These are phyloP conservation scores for Pestalotiopsis sp. DNA, from an alignment of 2,329 filamentous ascomycete species.

Conservation along the genomic window DNA sequence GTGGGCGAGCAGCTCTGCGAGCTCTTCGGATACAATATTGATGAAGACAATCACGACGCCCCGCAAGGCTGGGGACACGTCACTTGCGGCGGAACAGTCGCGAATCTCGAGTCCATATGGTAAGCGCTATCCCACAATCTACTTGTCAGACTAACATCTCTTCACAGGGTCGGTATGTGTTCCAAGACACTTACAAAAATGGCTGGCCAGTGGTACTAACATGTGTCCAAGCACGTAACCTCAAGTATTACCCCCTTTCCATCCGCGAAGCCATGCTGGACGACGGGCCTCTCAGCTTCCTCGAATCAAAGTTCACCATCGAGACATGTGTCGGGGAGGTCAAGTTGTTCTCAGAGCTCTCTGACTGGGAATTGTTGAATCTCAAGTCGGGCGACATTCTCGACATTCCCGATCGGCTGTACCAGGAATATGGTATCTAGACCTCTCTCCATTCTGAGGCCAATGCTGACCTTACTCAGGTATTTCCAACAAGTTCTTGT, in stretches of 20 bases:
- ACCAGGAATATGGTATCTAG: neutral
- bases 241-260: constrained; percentile 50
- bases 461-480: constrained; percentile 31
- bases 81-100: constrained; percentile 47
- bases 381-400: constrained; percentile 41
- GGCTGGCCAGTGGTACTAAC: too few species aligned
- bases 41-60: constrained; percentile 24
- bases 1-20: constrained; percentile 48
- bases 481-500: constrained; percentile 41
- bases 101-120: constrained; percentile 53
- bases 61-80: constrained; percentile 46
- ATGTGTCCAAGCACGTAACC: constrained; percentile 39
- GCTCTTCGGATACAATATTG: constrained; percentile 46
- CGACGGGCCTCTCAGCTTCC: constrained; percentile 30
- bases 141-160: neutral
- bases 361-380: constrained; percentile 48
- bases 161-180: neutral
- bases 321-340: constrained; percentile 30
- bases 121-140: constrained; percentile 11
- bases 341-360: constrained; percentile 40
- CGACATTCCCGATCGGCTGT: constrained; percentile 36
- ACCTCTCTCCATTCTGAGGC: constrained; percentile 3
- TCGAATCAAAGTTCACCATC: constrained; percentile 32
- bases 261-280: constrained; percentile 33
- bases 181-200: neutral